Evolutionary conservation across 495 filamentous ascomycete genomes (phyloP).

Genomic region (Penicillium simplicissimum): DNA sequence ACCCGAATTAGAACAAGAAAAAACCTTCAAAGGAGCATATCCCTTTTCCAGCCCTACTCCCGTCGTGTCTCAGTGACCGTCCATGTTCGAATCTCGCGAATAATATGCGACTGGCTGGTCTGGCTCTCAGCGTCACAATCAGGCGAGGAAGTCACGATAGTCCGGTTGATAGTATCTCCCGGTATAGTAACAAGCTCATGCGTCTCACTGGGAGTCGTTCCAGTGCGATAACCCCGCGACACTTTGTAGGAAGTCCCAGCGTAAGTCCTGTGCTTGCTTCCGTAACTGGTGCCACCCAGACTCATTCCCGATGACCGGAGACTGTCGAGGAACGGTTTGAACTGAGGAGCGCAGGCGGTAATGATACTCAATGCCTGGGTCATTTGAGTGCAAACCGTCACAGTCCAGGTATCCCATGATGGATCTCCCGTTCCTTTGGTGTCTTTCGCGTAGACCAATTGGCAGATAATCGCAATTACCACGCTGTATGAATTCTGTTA

Average conservation of each 20-base stretch:
- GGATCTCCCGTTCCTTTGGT: conserved; percentile 17
- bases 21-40: not conserved
- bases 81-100: conserved; percentile 30
- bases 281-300: conserved; percentile 29
- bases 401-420: conserved; percentile 31
- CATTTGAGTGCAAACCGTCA: conserved; percentile 37
- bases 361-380: conserved; percentile 40
- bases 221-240: conserved; percentile 9
- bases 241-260: conserved; percentile 11
- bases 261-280: conserved; percentile 21
- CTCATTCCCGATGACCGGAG: conserved; percentile 45
- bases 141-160: conserved; percentile 16
- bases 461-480: conserved; percentile 33
- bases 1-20: not conserved
- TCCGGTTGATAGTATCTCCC: conserved; percentile 4
- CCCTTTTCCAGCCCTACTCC: not conserved
- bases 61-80: conserved; percentile 20
- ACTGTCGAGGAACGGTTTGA: conserved; percentile 49
- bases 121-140: conserved; percentile 34
- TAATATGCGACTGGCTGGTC: conserved; percentile 35
- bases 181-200: conserved; percentile 24
- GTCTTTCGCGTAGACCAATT: conserved; percentile 32
- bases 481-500: conserved; percentile 23
- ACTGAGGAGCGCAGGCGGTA: conserved; percentile 47
- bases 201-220: conserved; percentile 15